phyloP scores from a whole-genome alignment of 2,329 filamentous ascomycete genomes.

The Cercospora sp. region DNA sequence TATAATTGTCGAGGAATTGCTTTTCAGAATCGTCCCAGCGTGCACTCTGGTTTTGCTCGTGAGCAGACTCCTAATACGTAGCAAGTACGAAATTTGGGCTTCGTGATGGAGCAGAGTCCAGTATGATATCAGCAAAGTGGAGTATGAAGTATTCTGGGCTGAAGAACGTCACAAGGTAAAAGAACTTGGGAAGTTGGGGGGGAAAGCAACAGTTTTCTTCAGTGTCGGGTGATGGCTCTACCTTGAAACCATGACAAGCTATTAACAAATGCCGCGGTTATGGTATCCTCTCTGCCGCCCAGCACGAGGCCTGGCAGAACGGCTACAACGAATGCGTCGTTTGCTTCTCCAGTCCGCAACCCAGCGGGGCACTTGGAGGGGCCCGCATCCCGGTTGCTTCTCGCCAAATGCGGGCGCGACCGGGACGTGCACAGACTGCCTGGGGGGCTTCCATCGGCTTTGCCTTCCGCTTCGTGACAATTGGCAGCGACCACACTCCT shows the following conservation, averaged over 20 bases:
- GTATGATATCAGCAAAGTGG: conserved; percentile 23
- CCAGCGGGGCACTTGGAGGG: conserved; percentile 13
- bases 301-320: conserved; percentile 12
- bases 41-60: background rate
- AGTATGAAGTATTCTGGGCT: conserved; percentile 20
- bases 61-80: background rate
- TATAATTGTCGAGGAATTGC: background rate
- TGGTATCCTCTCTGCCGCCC: conserved; percentile 11
- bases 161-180: conserved; percentile 3
- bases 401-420: conserved; percentile 1
- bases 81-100: background rate
- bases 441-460: background rate
- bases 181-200: conserved; percentile 1
- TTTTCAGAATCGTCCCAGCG: background rate
- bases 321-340: conserved; percentile 12
- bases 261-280: conserved; percentile 25
- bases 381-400: conserved; percentile 6
- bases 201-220: background rate
- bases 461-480: background rate
- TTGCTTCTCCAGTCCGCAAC: conserved; percentile 1
- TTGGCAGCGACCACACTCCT: background rate
- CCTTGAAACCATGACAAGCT: conserved; percentile 10
- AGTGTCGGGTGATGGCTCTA: conserved; percentile 23
- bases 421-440: background rate
- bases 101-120: conserved; percentile 13